Base-by-base conservation (phyloP, 768 basidiomycete species). In the Mycena olivaceomarginata region DNA sequence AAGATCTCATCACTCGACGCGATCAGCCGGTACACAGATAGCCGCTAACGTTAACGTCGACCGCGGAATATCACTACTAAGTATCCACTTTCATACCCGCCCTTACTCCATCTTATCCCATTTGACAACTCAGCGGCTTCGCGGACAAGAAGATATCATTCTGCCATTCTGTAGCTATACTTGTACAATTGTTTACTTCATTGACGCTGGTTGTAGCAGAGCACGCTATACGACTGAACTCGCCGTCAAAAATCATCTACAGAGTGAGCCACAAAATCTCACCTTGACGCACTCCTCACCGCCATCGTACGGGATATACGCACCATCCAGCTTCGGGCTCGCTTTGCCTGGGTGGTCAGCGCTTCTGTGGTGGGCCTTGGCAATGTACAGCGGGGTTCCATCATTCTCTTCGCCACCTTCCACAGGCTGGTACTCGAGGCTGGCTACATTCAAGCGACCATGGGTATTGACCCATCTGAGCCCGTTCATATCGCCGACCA, bases 321-420 rank as follows among this genome's bases (percentile, higher is more conserved):
- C 92, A 13, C 88, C 92, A 70, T 92, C 89, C 63, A 90, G 84
- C 53, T 88, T 88, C 80, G 88, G 87, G 79, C 91, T 90, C 41
- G 88, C 88, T 83, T 95, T 95, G n/a, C 94, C 94, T 8, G 94
- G 93, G 81, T 92, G 89, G 45, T 89, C 86, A 11, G 87, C 89
- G 25, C 85, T 86, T 15, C 91, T 85, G 85, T 93, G 82, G 13
- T 87, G 85, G 4, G 93, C 94, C 80, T 91, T 89, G 7, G 90
- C 92, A 72, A 96, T 86, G 83, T 90, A 95, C 20, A 94, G 85
- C 9, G 86, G 87, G 1, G 88, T 86, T n/a, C 93, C 93, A 73
- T 93, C 88, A 16, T 87, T 85, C 82, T 95, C 94, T 40, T 84
- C 86, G 3, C 95, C 95, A 65, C 92, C 95, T 75, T 95, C 93